Evolutionary conservation across 2,329 filamentous ascomycete species (phyloP), one percentile per base, ranked within the genome.

Genomic region (Paracoccidioides lutzii): DNA sequence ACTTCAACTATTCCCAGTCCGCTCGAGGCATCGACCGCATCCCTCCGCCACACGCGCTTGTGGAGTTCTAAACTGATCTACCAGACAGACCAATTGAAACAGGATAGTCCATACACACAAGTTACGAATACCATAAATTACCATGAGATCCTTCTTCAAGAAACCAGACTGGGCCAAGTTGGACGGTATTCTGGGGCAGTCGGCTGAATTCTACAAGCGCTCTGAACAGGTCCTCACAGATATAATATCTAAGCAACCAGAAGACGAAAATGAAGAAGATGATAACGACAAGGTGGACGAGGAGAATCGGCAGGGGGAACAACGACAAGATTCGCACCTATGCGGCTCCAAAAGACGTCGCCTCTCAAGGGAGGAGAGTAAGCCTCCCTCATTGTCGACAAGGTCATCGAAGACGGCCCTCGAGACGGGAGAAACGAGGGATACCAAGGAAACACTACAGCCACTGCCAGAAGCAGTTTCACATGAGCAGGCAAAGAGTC

Each of bases 141-240:
- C 38, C 8, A 52, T 54, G 70, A 72, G 73, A 42, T 75, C 75
- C 0, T 72, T 81, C 15, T 83, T 83, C 69, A 81, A 77, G 52
- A 79, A 78, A 59, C 75, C 78, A 49, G 67, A 72, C 28, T 78
- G 76, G 74, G 73, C 76, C n/a, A 67, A 64, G 32, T 65, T 69
- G 35, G 69, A 73, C 57, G 49, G 44, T 33, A 33, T 15, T n/a
- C 42, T 54, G 65, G 69, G 32, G 58, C 60, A n/a, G 62, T 61
- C 63, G 8, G 43, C 68, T 10, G 72, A 75, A 9, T 74, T 79
- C 58, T 80, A 79, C 60, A 74, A 74, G 42, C 73, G 76, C 53
- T 72, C 73, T 38, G 69, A 72, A 56, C 73, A 76, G 51, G 67
- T 74, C 2, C 78, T 75, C 59, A 67, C 71, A 8, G 72, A 76